phyloP scores from a whole-genome alignment of 805 yeast species.

The Suhomyces pyralidae region DNA sequence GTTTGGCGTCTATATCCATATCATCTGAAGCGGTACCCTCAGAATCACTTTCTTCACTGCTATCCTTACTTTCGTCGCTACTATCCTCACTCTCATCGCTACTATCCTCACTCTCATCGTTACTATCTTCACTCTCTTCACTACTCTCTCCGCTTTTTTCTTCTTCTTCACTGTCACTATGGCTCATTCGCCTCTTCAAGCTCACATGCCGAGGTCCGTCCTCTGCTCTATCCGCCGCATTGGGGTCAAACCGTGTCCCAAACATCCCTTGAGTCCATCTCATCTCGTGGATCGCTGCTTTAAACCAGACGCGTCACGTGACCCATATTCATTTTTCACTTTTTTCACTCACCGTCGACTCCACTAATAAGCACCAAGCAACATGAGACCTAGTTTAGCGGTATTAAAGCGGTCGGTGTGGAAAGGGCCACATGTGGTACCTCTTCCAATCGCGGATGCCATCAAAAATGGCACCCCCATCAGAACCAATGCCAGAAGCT shows the following conservation, averaged over 20 bases:
- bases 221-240: not conserved
- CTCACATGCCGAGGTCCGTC: constrained; percentile 2
- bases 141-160: constrained; percentile 9
- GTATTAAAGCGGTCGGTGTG: constrained; percentile 36
- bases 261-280: constrained; percentile 43
- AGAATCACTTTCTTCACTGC: not conserved
- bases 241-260: constrained; percentile 64
- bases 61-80: not conserved
- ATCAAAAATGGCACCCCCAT: constrained; percentile 77
- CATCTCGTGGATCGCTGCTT: not conserved
- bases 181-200: constrained; percentile 16
- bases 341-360: not conserved
- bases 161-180: constrained; percentile 8
- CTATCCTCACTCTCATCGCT: constrained; percentile 7
- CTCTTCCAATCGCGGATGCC: constrained; percentile 89
- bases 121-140: constrained; percentile 9
- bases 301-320: not conserved
- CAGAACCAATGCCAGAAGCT: constrained; percentile 92
- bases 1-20: constrained; percentile 12
- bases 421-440: constrained; percentile 89
- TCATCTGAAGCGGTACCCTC: not conserved
- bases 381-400: constrained; percentile 34
- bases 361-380: not conserved
- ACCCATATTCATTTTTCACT: not conserved
- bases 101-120: constrained; percentile 2